phyloP scores from a whole-genome alignment of 164 flowering plant species.

The Santalum album region DNA sequence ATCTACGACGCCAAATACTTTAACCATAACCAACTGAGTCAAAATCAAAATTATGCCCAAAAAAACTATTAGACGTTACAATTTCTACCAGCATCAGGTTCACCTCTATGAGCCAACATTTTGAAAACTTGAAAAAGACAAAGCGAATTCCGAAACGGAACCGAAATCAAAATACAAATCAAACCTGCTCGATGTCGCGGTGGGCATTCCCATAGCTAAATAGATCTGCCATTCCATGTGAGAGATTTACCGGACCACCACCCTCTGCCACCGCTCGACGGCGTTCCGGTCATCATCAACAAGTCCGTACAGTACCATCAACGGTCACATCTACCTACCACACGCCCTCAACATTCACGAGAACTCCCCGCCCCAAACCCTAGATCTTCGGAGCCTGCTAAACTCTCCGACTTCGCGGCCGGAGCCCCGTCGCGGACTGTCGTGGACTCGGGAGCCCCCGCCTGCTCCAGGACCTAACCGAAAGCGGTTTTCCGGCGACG shows the following conservation, averaged over 20 bases:
- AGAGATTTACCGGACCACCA: constrained; percentile 47
- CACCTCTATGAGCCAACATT: too few relatives aligned
- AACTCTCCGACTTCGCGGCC: not conserved
- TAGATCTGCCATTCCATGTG: constrained; percentile 99
- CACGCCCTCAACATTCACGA: not conserved
- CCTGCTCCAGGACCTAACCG: not conserved
- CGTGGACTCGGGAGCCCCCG: not conserved
- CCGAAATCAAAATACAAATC: not conserved
- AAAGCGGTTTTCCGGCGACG: not conserved
- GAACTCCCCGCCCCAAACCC: constrained; percentile 10
- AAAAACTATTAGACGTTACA: too few relatives aligned
- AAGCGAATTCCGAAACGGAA: not conserved
- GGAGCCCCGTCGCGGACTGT: not conserved
- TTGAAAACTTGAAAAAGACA: not conserved
- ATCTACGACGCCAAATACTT: too few relatives aligned
- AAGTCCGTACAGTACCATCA: constrained; percentile 28
- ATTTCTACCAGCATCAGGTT: too few relatives aligned
- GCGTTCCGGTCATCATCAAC: constrained; percentile 45
- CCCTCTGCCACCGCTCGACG: constrained; percentile 46
- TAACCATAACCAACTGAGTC: not conserved
- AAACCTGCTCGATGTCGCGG: constrained; percentile 80
- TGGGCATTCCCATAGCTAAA: constrained; percentile 73
- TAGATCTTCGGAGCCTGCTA: constrained; percentile 6
- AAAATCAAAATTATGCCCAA: not conserved
- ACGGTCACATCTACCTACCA: constrained; percentile 10